Evolutionary conservation across 169 alveolate genomes (phyloP).

Genomic region (Eimeria zaria): DNA sequence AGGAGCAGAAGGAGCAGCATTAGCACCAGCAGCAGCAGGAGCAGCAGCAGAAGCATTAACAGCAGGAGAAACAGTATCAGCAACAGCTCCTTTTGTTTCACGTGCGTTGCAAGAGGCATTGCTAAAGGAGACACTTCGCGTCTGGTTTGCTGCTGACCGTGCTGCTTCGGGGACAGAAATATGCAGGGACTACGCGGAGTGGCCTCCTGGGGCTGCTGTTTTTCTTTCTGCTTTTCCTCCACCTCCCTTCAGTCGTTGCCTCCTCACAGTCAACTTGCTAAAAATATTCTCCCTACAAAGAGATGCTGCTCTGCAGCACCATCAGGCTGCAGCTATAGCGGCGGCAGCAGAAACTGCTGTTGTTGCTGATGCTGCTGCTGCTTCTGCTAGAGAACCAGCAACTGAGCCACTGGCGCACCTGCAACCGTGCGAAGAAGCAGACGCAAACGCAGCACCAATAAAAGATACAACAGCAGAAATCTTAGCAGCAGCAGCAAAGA

Average conservation of each 20-base stretch:
- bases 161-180: constrained; percentile 50
- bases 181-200: constrained; percentile 35
- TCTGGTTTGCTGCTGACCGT: constrained; percentile 57
- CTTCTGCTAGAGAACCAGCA: background rate
- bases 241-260: constrained; percentile 36
- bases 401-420: background rate
- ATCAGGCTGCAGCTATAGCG: background rate
- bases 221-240: constrained; percentile 74
- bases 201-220: constrained; percentile 50
- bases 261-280: constrained; percentile 11
- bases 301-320: constrained; percentile 30
- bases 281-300: constrained; percentile 24
- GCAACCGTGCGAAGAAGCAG: background rate
- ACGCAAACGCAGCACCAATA: background rate
- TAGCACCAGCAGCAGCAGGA: background rate
- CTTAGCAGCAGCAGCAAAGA: background rate
- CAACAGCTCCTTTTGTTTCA: constrained; percentile 19
- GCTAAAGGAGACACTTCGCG: constrained; percentile 59
- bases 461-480: background rate
- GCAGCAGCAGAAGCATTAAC: background rate
- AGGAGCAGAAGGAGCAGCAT: background rate
- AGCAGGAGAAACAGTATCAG: constrained; percentile 37
- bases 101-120: constrained; percentile 6
- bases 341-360: background rate
- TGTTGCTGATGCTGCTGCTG: background rate